Percentiles rank a stretch among this genome's conserved stretches.
These are phyloP conservation scores for Glebionis coronaria DNA, from an alignment of 129 eudicot species.

Conservation along the genomic window DNA sequence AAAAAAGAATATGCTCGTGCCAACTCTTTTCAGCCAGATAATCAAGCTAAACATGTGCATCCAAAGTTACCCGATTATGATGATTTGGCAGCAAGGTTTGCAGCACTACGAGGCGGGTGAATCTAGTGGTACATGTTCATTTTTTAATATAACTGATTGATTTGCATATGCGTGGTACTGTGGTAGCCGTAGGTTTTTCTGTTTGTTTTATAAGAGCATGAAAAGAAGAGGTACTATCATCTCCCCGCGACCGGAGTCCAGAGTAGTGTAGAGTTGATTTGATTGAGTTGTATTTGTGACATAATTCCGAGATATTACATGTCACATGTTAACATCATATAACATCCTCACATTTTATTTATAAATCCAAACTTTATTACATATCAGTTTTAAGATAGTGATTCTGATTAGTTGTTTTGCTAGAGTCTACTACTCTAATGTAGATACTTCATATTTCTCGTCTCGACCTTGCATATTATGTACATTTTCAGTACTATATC, in stretches of 20 bases:
- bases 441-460: too few relatives aligned
- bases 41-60: slow-evolving; percentile 83
- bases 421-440: too few relatives aligned
- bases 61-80: slow-evolving; percentile 96
- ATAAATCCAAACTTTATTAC: not conserved
- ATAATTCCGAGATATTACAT: slow-evolving; percentile 3
- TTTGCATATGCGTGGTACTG: slow-evolving; percentile 7
- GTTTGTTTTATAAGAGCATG: slow-evolving; percentile 12
- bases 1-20: slow-evolving; percentile 69
- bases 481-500: too few relatives aligned
- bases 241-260: not conserved
- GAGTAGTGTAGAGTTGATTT: slow-evolving; percentile 14
- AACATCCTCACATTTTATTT: not conserved
- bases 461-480: too few relatives aligned
- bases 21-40: slow-evolving; percentile 76
- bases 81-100: slow-evolving; percentile 89
- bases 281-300: slow-evolving; percentile 17
- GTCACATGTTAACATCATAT: slow-evolving; percentile 7
- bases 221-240: slow-evolving; percentile 7
- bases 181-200: slow-evolving; percentile 16
- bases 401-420: too few relatives aligned
- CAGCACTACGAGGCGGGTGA: slow-evolving; percentile 60
- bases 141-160: not conserved
- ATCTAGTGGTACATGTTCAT: not conserved
- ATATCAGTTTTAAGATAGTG: too few relatives aligned